Evolutionary conservation across 2,329 filamentous ascomycete species (phyloP), one percentile per base, ranked within the genome.

Genomic region (Bipolaris bicolor): DNA sequence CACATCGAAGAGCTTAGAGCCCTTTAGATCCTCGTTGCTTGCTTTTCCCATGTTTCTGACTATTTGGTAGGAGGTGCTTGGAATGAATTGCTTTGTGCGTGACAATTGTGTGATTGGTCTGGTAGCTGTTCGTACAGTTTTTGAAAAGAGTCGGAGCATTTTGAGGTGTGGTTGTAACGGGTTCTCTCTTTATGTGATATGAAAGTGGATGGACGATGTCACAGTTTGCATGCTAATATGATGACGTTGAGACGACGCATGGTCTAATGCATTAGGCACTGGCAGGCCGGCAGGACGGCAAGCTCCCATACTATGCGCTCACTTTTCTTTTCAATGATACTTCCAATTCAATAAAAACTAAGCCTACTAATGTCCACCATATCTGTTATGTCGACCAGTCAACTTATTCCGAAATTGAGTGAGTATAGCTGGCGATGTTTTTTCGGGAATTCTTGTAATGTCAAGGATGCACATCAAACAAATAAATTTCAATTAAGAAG

Each of bases 1-100:
- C 36, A 80, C 78, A 61, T 80, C 78, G 62, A 81, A 81, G 52
- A 81, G 75, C 61, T 74, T 75, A 7, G 71, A 74, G 55, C 72
- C 67, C 67, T 77, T 77, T 46, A 80, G 70, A 52, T 79, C 66
- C 41, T 77, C 72, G 49, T 77, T 79, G 49, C 68, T 64, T 39
- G 75, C 71, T 55, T 76, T 75, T 46, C 71, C 62, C 72, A 76
- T 77, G 1, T 66, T 74, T 66, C 66, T 69, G 49, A 66, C 45
- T 18, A 71, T 58, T 13, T 62, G 61, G 40, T 66, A 65, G 4
- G 58, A 60, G 29, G 55, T 54, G 59, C 51, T 65, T 9, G 66
- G 57, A 37, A 62, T 29, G 26, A 62, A 55, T 24, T 49, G 34
- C 57, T 46, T 55, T 26, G 39, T 55, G 57, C 58, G 36, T 57